Evolutionary conservation across 2,329 filamentous ascomycete species (phyloP), one percentile per base, ranked within the genome.

Genomic region (Penicillium sclerotigenum): DNA sequence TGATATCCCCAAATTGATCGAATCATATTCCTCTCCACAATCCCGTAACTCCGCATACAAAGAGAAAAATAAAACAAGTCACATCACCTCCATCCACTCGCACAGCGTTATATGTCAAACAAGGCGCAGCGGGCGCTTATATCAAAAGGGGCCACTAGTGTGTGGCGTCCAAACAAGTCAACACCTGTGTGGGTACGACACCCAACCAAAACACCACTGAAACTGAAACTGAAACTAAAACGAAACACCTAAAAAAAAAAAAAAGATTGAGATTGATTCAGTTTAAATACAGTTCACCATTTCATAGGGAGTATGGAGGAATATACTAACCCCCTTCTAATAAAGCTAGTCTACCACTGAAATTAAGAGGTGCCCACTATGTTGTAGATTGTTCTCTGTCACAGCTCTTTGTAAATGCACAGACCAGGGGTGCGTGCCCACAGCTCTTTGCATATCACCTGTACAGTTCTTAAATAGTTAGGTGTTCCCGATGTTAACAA

Each of bases 71-170:
- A 46, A 33, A 7, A 24, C 26, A 16, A 26, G 28, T 54, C 52
- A 54, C 52, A 54, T 40, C n/a, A 16, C 18, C 13, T 28, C 34
- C 36, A 22, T 51, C 46, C 45, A 47, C 41, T 48, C 51, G 24
- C 9, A 38, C 28, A 28, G 52, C 52, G 52, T 49, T 50, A 49
- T 43, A 54, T 41, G 52, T 58, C 56, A 56, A 64, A 61, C 54
- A 56, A 45, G 59, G 59, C 57, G 57, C 53, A 22, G 47, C 42
- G 38, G 48, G 59, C 62, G 62, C 62, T 65, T 65, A 65, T 57
- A 52, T 43, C 40, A 36, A 22, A 33, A 48, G 50, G 51, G 58
- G 47, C 38, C 37, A 51, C 41, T 46, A 38, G 20, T 31, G 11
- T 34, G 36, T 45, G 43, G 40, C 49, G 42, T 26, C 29, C 45